A percentile compares a stretch with the other conserved stretches of the same genome.
phyloP scores from a whole-genome alignment of 805 yeast genomes.

The Ogataea ramenticola region DNA sequence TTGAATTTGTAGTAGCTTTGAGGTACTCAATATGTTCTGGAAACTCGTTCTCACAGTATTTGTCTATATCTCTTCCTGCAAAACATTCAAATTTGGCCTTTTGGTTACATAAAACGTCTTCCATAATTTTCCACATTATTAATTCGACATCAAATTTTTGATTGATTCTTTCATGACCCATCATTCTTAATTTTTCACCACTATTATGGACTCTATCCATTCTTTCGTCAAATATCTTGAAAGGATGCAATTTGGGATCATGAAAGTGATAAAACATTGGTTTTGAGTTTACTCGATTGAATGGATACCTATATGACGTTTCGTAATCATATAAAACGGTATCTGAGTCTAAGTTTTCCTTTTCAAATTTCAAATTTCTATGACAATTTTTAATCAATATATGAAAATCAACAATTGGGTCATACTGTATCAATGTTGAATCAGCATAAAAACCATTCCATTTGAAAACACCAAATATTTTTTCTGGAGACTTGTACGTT shows the following conservation, averaged over 20 bases:
- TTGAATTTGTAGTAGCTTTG: neutral
- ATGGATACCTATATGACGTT: conserved; percentile 10
- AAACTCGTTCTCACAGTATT: conserved; percentile 14
- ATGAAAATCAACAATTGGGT: conserved; percentile 21
- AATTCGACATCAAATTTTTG: conserved; percentile 14
- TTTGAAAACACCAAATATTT: conserved; percentile 15
- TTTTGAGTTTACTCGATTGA: conserved; percentile 11
- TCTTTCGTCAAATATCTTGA: neutral
- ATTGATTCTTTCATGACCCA: conserved; percentile 14
- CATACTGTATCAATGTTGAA: conserved; percentile 23
- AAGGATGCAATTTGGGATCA: neutral
- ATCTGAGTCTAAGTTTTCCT: neutral
- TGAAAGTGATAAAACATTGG: conserved; percentile 16
- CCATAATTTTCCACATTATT: conserved; percentile 14
- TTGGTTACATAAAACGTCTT: conserved; percentile 15
- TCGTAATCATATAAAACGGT: conserved; percentile 7
- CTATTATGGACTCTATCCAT: neutral
- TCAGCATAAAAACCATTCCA: conserved; percentile 16
- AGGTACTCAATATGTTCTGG: conserved; percentile 19
- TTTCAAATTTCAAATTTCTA: conserved; percentile 2
- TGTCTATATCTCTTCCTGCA: conserved; percentile 9
- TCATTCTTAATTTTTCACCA: conserved; percentile 6
- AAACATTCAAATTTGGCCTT: conserved; percentile 13
- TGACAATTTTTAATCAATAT: conserved; percentile 8
- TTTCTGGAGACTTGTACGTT: conserved; percentile 26